Percentiles rank a stretch among this genome's conserved stretches.
Evolutionary conservation across 371 early-diverging fungal species (phyloP).

Genomic region (Mortierella sp.): DNA sequence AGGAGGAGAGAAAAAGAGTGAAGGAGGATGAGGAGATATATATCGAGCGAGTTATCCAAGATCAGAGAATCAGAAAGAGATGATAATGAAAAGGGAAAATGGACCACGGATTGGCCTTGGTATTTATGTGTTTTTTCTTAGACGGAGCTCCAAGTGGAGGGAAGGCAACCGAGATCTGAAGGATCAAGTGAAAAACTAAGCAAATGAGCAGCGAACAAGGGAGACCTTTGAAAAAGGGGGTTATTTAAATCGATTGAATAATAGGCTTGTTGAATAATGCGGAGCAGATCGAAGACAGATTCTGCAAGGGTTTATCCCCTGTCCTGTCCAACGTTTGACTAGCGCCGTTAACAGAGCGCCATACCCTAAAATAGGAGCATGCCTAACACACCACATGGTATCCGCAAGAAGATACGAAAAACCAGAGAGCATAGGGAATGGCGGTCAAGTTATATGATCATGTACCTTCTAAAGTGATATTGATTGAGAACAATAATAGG

Average conservation of each 20-base stretch:
- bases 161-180: not conserved
- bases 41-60: conserved; percentile 5
- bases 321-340: conserved; percentile 14
- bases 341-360: not conserved
- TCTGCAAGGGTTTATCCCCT: too few relatives aligned
- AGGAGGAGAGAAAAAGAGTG: conserved; percentile 5
- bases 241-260: not conserved
- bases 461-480: too few relatives aligned
- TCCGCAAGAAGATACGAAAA: not conserved
- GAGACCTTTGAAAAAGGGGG: not conserved
- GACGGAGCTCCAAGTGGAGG: not conserved
- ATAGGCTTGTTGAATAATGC: too few relatives aligned
- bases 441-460: not conserved
- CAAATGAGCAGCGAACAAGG: not conserved
- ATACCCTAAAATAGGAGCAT: conserved; percentile 35
- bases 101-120: too few relatives aligned
- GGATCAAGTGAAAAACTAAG: too few relatives aligned
- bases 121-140: conserved; percentile 20
- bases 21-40: conserved; percentile 3
- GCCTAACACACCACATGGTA: not conserved
- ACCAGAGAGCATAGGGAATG: conserved; percentile 3
- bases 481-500: too few relatives aligned
- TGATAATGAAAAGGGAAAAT: not conserved
- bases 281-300: not conserved
- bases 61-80: conserved; percentile 6